phyloP scores from a whole-genome alignment of 1,284 basidiomycete genomes.

The Boletus mariae region DNA sequence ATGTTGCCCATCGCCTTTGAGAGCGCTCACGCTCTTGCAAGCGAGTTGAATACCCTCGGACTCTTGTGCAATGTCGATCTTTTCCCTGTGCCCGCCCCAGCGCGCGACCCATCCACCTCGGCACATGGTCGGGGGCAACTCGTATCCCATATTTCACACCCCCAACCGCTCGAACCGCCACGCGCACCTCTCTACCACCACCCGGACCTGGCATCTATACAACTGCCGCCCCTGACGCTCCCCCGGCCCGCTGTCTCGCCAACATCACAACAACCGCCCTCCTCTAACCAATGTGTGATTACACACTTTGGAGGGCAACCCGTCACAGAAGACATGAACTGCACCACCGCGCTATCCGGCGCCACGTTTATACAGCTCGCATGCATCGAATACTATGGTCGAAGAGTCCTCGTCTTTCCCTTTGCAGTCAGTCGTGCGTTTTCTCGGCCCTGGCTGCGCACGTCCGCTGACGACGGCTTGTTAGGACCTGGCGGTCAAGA shows the following conservation, averaged over 20 bases:
- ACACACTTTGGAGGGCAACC: slow-evolving; percentile 39
- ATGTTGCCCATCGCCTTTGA: background rate
- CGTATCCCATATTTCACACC: slow-evolving; percentile 9
- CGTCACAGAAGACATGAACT: slow-evolving; percentile 49
- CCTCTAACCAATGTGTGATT: slow-evolving; percentile 32
- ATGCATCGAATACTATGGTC: slow-evolving; percentile 55
- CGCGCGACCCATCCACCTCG: slow-evolving; percentile 4
- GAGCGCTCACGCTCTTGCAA: slow-evolving; percentile 20
- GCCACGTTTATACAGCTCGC: slow-evolving; percentile 62
- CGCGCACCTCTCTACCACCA: slow-evolving; percentile 18
- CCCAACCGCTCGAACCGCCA: slow-evolving; percentile 7
- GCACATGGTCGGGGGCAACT: slow-evolving; percentile 3
- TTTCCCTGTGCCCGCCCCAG: slow-evolving; percentile 44
- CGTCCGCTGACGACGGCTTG: slow-evolving; percentile 2
- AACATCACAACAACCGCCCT: slow-evolving; percentile 1
- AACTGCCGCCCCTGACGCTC: slow-evolving; percentile 23
- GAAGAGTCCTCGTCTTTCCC: slow-evolving; percentile 63
- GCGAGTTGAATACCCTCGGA: slow-evolving; percentile 46
- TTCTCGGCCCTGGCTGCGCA: background rate
- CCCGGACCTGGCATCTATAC: slow-evolving; percentile 13
- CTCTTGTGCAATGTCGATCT: slow-evolving; percentile 65
- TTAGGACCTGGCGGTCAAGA: slow-evolving; percentile 55
- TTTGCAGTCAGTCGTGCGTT: slow-evolving; percentile 53
- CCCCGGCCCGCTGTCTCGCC: slow-evolving; percentile 8
- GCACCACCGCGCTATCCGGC: slow-evolving; percentile 56